Base-by-base conservation (phyloP, 2,329 filamentous ascomycete species). In the Lasiodiplodia sp. region DNA sequence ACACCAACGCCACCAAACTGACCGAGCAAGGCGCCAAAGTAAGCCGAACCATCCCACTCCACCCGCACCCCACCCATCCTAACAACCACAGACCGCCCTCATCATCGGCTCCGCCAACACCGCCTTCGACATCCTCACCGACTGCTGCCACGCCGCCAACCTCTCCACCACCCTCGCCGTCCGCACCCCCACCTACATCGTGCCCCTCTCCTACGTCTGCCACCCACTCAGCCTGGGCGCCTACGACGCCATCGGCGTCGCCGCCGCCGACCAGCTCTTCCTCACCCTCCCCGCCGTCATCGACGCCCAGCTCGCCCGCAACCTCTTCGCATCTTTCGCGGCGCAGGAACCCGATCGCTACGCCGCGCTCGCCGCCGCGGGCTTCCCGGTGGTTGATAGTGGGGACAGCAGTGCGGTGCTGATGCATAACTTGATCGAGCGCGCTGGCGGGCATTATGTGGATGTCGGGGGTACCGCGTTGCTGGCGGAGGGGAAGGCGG, bases 71-170 rank as follows among this genome's bases (percentile, higher is more conserved):
- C n/a, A n/a, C n/a, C n/a, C 5, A 12, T 21, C 49, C 40, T 64
- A 38, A 52, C 37, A 16, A 47, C 37, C 23, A 40, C 51, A 12
- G 71, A 82, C 8, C 73, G 68, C 67, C 34, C 56, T 85, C 37
- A 79, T 85, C 0, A 75, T 86, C 18, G 83, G 84, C 28, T 81
- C 80, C 23, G 84, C 81, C 60, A 85, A 85, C 70, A 84, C 82
- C 0, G 82, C 79, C 57, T 82, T 85, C 73, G 83, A 85, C 71
- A 78, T 85, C 34, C 82, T 83, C 4, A 79, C 84, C 72, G 82
- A 85, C 72, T 84, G 83, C 72, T 84, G 83, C 77, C 76, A 79
- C 55, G 77, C 81, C 25, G 79, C 80, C 7, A 78, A 78, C 8
- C 70, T 81, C 68, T 75, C 79, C 34, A 77, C 81, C 18, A 85